A percentile compares a stretch with the other conserved stretches of the same genome.
phyloP scores from a whole-genome alignment of 2,329 filamentous ascomycete species.

The Dissoconium aciculare region DNA sequence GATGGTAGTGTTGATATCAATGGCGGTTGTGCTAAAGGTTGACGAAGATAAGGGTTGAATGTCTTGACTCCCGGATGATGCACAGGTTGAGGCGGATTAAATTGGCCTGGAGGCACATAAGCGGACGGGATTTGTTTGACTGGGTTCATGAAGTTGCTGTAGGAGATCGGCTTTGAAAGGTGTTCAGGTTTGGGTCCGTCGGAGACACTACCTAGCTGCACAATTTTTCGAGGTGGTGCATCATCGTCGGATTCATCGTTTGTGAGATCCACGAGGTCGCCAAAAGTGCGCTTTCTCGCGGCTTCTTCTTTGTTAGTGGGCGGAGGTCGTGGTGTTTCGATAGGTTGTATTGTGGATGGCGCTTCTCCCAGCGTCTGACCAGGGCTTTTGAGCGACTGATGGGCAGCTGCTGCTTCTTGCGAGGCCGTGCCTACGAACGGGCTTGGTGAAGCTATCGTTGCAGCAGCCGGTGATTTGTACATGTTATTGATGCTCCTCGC shows the following conservation, averaged over 20 bases:
- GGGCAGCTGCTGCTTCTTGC: background rate
- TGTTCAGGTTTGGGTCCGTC: slow-evolving; percentile 4
- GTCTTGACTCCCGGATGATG: background rate
- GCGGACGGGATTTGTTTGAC: background rate
- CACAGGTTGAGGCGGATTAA: background rate
- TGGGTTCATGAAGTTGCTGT: slow-evolving; percentile 7
- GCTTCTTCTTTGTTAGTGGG: slow-evolving; percentile 39
- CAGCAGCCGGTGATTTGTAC: background rate
- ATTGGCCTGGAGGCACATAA: background rate
- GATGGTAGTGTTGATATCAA: background rate
- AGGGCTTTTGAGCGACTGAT: background rate
- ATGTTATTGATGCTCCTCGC: background rate
- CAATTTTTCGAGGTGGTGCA: slow-evolving; percentile 27
- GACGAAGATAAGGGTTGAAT: no score
- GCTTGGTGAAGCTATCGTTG: background rate
- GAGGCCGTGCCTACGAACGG: background rate
- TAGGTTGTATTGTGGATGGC: slow-evolving; percentile 13
- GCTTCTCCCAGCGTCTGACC: background rate
- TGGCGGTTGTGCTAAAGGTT: slow-evolving; percentile 5
- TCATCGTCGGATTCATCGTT: slow-evolving; percentile 31
- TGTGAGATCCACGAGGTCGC: slow-evolving; percentile 40
- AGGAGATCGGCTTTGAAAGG: slow-evolving; percentile 10
- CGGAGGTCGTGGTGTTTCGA: slow-evolving; percentile 13
- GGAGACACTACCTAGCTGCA: slow-evolving; percentile 9
- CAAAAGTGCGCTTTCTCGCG: slow-evolving; percentile 41